Conservation (phyloP, 495 filamentous ascomycete species). For the Massariosphaeria phaeospora region DNA sequence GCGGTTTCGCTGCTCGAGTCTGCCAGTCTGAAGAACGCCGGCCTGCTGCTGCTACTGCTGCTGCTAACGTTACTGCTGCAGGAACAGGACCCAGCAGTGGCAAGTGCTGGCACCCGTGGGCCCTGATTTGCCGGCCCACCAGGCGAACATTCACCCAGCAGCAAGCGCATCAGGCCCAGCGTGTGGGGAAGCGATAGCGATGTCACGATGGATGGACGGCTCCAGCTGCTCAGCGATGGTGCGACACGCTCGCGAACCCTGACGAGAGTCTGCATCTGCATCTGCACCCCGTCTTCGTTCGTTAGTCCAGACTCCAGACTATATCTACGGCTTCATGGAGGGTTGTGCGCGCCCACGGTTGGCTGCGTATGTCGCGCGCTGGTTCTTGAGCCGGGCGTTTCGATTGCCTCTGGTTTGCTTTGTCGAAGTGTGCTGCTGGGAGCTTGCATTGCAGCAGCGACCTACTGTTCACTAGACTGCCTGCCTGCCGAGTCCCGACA, state of each 20-base stretch:
- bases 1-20: too few relatives aligned
- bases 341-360: conserved; percentile 7
- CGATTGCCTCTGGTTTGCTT: conserved; percentile 8
- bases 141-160: conserved; percentile 3
- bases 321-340: too few relatives aligned
- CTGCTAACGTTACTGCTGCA: too few relatives aligned
- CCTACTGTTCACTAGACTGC: too few relatives aligned
- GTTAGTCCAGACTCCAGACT: background rate
- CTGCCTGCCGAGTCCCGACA: too few relatives aligned
- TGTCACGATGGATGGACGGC: conserved; percentile 1
- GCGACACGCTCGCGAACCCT: conserved; percentile 20
- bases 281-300: conserved; percentile 11
- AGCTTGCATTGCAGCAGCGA: too few relatives aligned
- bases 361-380: conserved; percentile 3
- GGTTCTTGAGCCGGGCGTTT: background rate
- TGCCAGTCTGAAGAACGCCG: too few relatives aligned
- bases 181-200: conserved; percentile 19
- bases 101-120: background rate
- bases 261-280: too few relatives aligned
- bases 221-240: conserved; percentile 9
- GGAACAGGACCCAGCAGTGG: conserved; percentile 18
- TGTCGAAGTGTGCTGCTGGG: too few relatives aligned
- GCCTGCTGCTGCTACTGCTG: too few relatives aligned
- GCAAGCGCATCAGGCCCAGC: background rate
- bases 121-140: conserved; percentile 25